Evolutionary conservation across 2,329 filamentous ascomycete genomes (phyloP), one percentile per base, ranked within the genome.

Genomic region (Cercospora beticola): DNA sequence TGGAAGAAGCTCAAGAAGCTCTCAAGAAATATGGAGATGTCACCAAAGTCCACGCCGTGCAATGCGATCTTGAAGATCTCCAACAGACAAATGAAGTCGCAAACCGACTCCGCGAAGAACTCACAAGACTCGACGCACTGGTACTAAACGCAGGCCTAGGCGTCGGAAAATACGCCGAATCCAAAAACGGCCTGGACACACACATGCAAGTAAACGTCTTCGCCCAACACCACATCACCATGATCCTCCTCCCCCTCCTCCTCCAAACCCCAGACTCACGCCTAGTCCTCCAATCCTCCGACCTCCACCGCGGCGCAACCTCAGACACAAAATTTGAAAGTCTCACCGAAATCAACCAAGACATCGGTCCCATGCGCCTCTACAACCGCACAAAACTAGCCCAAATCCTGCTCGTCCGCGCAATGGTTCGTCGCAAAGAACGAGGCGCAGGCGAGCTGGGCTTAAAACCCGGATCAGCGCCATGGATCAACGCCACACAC

Each of bases 341-440:
- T n/a, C 65, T 84, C 16, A 74, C 79, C 0, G 84, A 86, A 70
- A 81, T 86, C 28, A 86, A 86, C 70, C 75, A 79, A 33, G 83
- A 86, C 65, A 81, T 86, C 58, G 84, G 84, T 1, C 74, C 83
- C 1, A 79, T 78, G 31, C 80, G 80, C 23, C 78, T 86, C n/a
- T 86, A 86, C 76, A 80, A 78, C 56, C 81, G 84, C 61, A 81
- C 80, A 7, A 86, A 86, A 73, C 81, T 86, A 14, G 83, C 83
- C 1, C 81, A 85, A 67, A 75, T 86, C 14, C 75, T 86, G 5
- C 83, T 84, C 52, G 77, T 81, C 9, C 80, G 79, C 7, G 80
- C 82, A 1, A 74, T 86, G 1, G 74, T 80, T 30, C 75, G 79
- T 26, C 78, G 82, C 18, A 79, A 81, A 65, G 74, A 76, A 28